Base-by-base conservation (phyloP, 257 asterid genomes). In the Leonotis leonurus region DNA sequence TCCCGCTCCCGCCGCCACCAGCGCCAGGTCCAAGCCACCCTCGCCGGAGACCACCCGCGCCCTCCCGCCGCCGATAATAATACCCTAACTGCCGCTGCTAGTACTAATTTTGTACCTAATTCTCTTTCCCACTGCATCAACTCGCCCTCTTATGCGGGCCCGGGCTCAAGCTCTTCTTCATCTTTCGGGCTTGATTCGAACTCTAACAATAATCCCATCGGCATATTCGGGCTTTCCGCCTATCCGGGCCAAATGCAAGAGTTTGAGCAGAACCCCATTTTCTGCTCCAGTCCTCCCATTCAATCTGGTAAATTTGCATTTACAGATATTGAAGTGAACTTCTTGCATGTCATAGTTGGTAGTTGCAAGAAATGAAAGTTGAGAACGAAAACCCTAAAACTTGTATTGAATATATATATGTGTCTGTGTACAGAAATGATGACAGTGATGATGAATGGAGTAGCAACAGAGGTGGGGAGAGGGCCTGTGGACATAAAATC, bases 1-100 rank as follows among this genome's bases (percentile, higher is more conserved):
- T 88, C 96, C 0, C 67, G 95, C 78, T 83, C 86, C 4, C 80
- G 95, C 26, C 89, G 96, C 52, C 78, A 87, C 44, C 96, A 81
- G 65, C 74, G 92, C 1, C 87, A 81, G 22, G 73, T 81, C 16
- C 89, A 81, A 56, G 94, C 83, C 5, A 64, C 63, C 55, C 72
- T 64, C n/a, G 8, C 48, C 2, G 76, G 62, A 3, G 78, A 61
- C 6, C 71, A 45, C 16, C 59, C 57, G 14, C 71, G 26, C 4
- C 56, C 17, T 35, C 74, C 44, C 11, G 49, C 61, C 1, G 35
- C 13, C 14, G 11, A 71, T 5, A 4, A 11, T 6, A 4, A 11
- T 0, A 49, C 32, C 14, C 18, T 18, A 0, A 11, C n/a, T n/a
- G n/a, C 40, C 21, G 52, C 13, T 2, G 64, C 65, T 48, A 73